Conservation (phyloP, 306 rosid species). For the Begonia masoniana region DNA sequence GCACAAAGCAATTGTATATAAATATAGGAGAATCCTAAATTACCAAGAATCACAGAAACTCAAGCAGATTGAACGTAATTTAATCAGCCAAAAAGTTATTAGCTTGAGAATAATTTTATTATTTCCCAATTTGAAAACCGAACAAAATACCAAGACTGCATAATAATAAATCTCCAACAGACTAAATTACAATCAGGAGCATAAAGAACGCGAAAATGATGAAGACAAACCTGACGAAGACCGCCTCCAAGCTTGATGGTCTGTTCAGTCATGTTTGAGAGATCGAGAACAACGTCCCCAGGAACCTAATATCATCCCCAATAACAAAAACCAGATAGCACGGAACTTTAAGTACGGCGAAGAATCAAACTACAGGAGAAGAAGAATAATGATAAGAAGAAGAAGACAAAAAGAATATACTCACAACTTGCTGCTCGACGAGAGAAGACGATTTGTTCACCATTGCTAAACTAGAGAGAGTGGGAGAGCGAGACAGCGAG, state of each 20-base stretch:
- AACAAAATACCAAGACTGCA: too few species aligned
- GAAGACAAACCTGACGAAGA: conserved; percentile 48
- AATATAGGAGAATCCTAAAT: too few species aligned
- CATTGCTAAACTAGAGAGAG: not conserved
- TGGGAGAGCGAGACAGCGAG: too few species aligned
- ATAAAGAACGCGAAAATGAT: too few species aligned
- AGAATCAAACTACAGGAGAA: not conserved
- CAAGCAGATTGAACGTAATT: too few species aligned
- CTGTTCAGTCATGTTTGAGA: conserved; percentile 65
- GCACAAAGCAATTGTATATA: too few species aligned
- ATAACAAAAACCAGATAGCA: not conserved
- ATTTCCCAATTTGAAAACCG: too few species aligned
- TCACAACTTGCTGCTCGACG: conserved; percentile 39
- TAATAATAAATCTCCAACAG: too few species aligned
- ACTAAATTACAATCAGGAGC: too few species aligned
- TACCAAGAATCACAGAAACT: too few species aligned
- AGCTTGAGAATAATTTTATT: too few species aligned
- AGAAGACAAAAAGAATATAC: conserved; percentile 5
- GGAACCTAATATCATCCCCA: conserved; percentile 44
- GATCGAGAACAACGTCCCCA: conserved; percentile 78
- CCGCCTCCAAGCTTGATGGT: conserved; percentile 92
- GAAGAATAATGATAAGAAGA: not conserved
- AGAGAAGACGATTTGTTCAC: not conserved
- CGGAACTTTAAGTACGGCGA: not conserved
- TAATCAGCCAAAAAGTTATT: too few species aligned